Conservation (phyloP, 208 protist species). For the Crithidia expoeki region DNA sequence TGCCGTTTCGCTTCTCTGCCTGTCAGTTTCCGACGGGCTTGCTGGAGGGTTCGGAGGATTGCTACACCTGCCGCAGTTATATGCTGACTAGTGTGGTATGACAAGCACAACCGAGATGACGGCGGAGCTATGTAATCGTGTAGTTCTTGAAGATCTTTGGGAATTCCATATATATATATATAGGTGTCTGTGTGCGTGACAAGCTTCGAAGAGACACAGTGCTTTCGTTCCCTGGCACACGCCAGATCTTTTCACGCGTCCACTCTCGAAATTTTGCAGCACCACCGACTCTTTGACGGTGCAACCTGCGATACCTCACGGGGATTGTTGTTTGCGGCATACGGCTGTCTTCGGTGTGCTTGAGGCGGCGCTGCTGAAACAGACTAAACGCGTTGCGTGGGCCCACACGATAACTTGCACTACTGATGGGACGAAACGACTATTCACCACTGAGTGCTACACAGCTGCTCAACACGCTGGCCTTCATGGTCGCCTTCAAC, state of each 20-base stretch:
- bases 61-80: slow-evolving; percentile 9
- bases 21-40: slow-evolving; percentile 14
- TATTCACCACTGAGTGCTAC: background rate
- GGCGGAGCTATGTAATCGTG: slow-evolving; percentile 1
- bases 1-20: slow-evolving; percentile 2
- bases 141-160: background rate
- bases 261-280: background rate
- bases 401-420: background rate
- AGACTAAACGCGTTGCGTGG: background rate
- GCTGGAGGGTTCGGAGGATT: slow-evolving; percentile 9
- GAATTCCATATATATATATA: too few species aligned
- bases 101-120: slow-evolving; percentile 3
- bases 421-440: background rate
- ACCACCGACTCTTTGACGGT: too few species aligned
- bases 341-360: background rate
- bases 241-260: too few species aligned
- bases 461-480: background rate
- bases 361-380: background rate
- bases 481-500: background rate
- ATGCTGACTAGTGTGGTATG: slow-evolving; percentile 14
- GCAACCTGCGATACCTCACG: background rate
- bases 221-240: too few species aligned
- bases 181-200: too few species aligned
- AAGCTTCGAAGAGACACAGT: background rate
- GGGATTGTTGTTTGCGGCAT: background rate